Conservation (phyloP, 345 rosid genomes). For the Aurinia saxatilis region DNA sequence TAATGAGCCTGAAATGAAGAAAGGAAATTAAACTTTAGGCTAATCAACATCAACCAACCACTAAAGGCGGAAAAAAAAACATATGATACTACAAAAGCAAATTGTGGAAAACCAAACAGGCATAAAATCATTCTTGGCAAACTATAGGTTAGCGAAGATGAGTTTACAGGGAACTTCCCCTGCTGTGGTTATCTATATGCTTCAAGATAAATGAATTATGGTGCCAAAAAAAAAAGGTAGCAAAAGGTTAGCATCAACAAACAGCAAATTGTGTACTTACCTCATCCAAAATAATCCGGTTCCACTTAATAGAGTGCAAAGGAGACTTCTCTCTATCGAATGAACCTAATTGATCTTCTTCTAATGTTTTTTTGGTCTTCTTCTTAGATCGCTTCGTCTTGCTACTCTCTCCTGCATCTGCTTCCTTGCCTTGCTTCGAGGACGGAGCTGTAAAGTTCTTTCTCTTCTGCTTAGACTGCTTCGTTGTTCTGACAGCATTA, state of each 20-base stretch:
- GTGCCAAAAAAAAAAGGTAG: background rate
- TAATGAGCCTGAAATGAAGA: conserved; percentile 58
- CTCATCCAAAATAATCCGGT: conserved; percentile 89
- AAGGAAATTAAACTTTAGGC: background rate
- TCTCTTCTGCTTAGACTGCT: conserved; percentile 77
- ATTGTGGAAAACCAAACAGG: background rate
- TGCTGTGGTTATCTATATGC: background rate
- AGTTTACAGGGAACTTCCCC: background rate
- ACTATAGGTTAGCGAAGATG: background rate
- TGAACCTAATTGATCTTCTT: conserved; percentile 20
- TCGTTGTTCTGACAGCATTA: conserved; percentile 53
- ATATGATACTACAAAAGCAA: background rate
- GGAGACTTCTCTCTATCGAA: conserved; percentile 39
- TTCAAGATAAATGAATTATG: background rate
- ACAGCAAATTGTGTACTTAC: conserved; percentile 30
- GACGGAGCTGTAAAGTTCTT: conserved; percentile 36
- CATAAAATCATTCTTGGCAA: background rate
- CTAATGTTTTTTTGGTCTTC: conserved; percentile 22
- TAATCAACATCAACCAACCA: background rate
- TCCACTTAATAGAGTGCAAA: conserved; percentile 79
- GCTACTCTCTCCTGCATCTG: conserved; percentile 21
- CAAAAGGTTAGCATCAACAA: background rate
- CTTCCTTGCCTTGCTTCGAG: conserved; percentile 20
- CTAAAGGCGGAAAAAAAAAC: background rate
- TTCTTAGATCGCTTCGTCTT: conserved; percentile 16